Conservation (phyloP, 192 early-diverging fungal genomes). For the Podochytrium sp. region DNA sequence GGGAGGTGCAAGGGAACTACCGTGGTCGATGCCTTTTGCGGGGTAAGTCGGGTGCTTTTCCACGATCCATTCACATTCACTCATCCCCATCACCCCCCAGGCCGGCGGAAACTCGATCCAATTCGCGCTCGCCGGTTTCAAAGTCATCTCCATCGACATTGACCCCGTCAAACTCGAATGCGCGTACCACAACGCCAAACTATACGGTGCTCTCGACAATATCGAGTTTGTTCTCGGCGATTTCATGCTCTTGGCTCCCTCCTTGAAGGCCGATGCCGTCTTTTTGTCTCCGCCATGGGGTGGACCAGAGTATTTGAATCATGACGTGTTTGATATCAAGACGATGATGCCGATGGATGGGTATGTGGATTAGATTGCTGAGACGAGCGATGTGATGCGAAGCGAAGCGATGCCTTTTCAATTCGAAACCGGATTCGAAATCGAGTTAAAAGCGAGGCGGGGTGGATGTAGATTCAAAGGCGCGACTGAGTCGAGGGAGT, state of each 20-base stretch:
- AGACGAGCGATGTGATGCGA: too few relatives aligned
- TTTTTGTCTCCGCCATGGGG: constrained; percentile 98
- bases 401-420: too few relatives aligned
- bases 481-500: too few relatives aligned
- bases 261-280: constrained; percentile 75
- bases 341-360: constrained; percentile 76
- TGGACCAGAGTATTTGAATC: constrained; percentile 73
- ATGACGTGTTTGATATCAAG: constrained; percentile 67
- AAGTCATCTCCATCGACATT: constrained; percentile 92
- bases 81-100: constrained; percentile 19
- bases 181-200: constrained; percentile 81
- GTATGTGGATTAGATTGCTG: constrained; percentile 51
- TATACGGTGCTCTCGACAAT: constrained; percentile 90
- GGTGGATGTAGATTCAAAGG: too few relatives aligned
- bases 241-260: constrained; percentile 70
- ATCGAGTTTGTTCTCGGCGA: constrained; percentile 95
- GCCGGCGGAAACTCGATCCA: constrained; percentile 94
- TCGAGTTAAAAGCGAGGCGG: too few relatives aligned
- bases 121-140: constrained; percentile 66
- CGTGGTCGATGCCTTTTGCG: constrained; percentile 93
- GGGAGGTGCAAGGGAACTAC: constrained; percentile 58
- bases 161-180: constrained; percentile 77
- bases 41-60: constrained; percentile 63
- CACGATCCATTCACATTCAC: constrained; percentile 3
- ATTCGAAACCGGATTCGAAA: neutral